Evolutionary conservation across 1,284 basidiomycete genomes (phyloP), one percentile per base, ranked within the genome.

Genomic region (Violaceomyces palustris): DNA sequence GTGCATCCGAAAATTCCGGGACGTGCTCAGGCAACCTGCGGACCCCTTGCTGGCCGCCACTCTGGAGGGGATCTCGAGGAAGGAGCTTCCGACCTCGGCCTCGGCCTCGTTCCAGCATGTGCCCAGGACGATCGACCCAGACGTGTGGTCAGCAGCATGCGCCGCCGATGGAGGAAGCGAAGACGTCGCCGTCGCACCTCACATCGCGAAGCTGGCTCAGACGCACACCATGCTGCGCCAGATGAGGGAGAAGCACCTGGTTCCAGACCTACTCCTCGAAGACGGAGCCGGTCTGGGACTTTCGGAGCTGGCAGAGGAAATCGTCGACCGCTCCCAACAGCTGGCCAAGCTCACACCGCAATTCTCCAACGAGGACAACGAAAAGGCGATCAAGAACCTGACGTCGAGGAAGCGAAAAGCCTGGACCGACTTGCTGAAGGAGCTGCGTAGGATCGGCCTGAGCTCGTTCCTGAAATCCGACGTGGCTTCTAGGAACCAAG

Each of bases 1-100:
- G 74, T 82, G 84, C 57, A 82, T 97, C 52, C 83, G 88, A 50
- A 94, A 89, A 75, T 94, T 93, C 78, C 82, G 91, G n/a, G 86
- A 89, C 36, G 76, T 90, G 19, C 79, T 98, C 10, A 82, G 85
- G 35, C 84, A 88, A 71, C 85, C 90, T 1, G 78, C 74, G n/a
- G 74, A 72, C 19, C 67, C 62, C n/a, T 32, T 64, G 40, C 44
- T 70, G 29, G 62, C 65, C 2, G 47, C 59, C 21, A 57, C 61
- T 25, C 50, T 52, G 33, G 50, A 54, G 9, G 52, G 50, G 2
- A 34, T 50, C 19, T 51, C 50, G 6, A 42, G 57, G 15, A 50
- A 49, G 18, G 60, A 60, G 17, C 60, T 61, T 6, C 61, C 64
- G 14, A 14, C 45, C 0, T 23, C 61, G 21, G 47, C 48, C 7